Conservation (phyloP, 139 green algal species). For the Chlorokybus atmophyticus region DNA sequence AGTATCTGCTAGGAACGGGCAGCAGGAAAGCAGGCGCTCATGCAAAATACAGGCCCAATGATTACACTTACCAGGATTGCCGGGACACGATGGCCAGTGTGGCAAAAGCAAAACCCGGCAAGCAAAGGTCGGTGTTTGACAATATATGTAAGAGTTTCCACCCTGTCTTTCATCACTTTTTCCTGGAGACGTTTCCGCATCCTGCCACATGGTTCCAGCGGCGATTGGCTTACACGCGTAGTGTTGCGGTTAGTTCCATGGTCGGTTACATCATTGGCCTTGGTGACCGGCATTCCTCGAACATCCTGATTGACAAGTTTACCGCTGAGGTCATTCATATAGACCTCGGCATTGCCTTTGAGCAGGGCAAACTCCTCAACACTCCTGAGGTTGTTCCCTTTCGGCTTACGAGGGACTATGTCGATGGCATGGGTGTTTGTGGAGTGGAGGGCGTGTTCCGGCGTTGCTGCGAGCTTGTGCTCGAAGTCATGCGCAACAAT, state of each 20-base stretch:
- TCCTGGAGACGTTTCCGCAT: conserved; percentile 70
- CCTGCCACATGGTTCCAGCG: conserved; percentile 57
- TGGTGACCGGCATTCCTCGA: conserved; percentile 73
- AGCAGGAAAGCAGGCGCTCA: conserved; percentile 25
- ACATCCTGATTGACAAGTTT: conserved; percentile 75
- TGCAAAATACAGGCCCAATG: conserved; percentile 15
- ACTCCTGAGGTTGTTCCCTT: conserved; percentile 82
- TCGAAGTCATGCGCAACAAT: conserved; percentile 44
- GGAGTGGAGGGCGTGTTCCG: conserved; percentile 80
- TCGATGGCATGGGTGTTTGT: conserved; percentile 81
- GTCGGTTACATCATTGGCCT: conserved; percentile 80
- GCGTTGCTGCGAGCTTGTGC: conserved; percentile 71
- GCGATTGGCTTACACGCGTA: conserved; percentile 62
- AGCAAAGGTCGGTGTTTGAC: too few species aligned
- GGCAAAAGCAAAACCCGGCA: too few species aligned
- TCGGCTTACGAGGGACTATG: conserved; percentile 77
- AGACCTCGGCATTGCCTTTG: conserved; percentile 94
- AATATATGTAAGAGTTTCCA: too few species aligned
- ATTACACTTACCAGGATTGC: conserved; percentile 15
- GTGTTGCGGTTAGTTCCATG: conserved; percentile 62
- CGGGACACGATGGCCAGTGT: conserved; percentile 10
- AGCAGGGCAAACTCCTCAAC: conserved; percentile 66
- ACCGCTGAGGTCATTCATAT: conserved; percentile 91
- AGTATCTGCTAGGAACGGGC: conserved; percentile 28
- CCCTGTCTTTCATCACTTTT: conserved; percentile 86